A percentile compares a stretch with the other conserved stretches of the same genome.
Evolutionary conservation across 179 eudicot genomes (phyloP).

Genomic region (Beta macrorhiza): DNA sequence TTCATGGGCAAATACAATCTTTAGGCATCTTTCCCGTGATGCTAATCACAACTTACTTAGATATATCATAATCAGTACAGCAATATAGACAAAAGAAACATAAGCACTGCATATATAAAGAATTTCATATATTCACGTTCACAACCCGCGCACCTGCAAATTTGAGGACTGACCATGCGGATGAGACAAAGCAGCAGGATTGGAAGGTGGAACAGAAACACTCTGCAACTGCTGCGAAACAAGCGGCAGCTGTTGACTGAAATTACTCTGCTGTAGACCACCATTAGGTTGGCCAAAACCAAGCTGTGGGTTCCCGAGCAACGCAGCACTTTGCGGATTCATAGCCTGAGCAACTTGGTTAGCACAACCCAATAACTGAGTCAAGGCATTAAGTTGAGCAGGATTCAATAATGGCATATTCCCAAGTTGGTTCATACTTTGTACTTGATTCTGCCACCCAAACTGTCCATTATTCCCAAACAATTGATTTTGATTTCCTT

Average conservation of each 20-base stretch:
- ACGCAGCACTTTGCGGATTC: constrained; percentile 40
- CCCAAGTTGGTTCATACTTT: constrained; percentile 45
- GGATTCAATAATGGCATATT: constrained; percentile 41
- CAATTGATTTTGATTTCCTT: constrained; percentile 29
- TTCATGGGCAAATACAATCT: not conserved
- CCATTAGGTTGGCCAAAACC: constrained; percentile 35
- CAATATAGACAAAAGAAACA: not conserved
- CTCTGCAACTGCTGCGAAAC: constrained; percentile 35
- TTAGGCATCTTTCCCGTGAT: not conserved
- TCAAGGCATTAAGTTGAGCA: constrained; percentile 43
- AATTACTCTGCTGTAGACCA: constrained; percentile 33
- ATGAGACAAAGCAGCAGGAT: constrained; percentile 27
- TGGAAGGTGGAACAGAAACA: constrained; percentile 28
- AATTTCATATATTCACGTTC: not conserved
- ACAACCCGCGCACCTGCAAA: constrained; percentile 45
- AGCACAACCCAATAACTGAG: constrained; percentile 36
- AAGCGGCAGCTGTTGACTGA: constrained; percentile 33
- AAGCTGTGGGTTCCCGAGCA: constrained; percentile 37
- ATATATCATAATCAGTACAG: not conserved
- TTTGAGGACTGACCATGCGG: constrained; percentile 32
- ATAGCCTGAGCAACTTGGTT: constrained; percentile 47
- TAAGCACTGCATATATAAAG: not conserved
- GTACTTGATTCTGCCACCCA: constrained; percentile 48
- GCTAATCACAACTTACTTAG: not conserved
- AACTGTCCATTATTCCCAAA: constrained; percentile 47